These are phyloP conservation scores for Phytophthora pistaciae DNA, from an alignment of 352 stramenopile species.

Conservation along the genomic window DNA sequence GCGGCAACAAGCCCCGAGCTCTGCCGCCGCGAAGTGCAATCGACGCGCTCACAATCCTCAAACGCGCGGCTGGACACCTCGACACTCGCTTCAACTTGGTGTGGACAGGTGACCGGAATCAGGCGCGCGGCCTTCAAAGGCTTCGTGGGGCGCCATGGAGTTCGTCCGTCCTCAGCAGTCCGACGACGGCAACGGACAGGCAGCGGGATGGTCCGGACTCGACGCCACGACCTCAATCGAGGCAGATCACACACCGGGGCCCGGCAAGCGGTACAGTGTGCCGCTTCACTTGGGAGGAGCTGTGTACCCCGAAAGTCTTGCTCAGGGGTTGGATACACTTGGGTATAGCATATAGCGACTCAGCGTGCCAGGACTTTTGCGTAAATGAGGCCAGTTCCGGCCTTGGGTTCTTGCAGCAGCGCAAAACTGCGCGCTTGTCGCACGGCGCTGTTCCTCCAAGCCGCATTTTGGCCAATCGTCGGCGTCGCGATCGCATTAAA, in stretches of 20 bases:
- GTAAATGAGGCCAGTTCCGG: conserved; percentile 27
- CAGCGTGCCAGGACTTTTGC: conserved; percentile 6
- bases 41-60: conserved; percentile 17
- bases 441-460: conserved; percentile 12
- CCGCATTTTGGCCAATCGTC: conserved; percentile 13
- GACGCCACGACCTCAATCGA: conserved; percentile 17
- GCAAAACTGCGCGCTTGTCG: conserved; percentile 22
- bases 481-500: conserved; percentile 20
- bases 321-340: not conserved
- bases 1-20: not conserved
- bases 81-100: conserved; percentile 20
- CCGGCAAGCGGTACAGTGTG: conserved; percentile 9
- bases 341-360: not conserved
- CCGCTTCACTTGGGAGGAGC: not conserved
- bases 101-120: not conserved
- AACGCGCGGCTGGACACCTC: conserved; percentile 1
- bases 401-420: conserved; percentile 7
- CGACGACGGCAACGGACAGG: not conserved
- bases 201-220: conserved; percentile 6
- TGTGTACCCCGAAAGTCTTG: conserved; percentile 11
- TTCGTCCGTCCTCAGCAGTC: not conserved
- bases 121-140: not conserved
- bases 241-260: conserved; percentile 4
- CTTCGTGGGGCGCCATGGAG: not conserved
- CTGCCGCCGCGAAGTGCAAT: conserved; percentile 2